Conservation (phyloP, 2,329 filamentous ascomycete species). For the Talaromyces sp. region DNA sequence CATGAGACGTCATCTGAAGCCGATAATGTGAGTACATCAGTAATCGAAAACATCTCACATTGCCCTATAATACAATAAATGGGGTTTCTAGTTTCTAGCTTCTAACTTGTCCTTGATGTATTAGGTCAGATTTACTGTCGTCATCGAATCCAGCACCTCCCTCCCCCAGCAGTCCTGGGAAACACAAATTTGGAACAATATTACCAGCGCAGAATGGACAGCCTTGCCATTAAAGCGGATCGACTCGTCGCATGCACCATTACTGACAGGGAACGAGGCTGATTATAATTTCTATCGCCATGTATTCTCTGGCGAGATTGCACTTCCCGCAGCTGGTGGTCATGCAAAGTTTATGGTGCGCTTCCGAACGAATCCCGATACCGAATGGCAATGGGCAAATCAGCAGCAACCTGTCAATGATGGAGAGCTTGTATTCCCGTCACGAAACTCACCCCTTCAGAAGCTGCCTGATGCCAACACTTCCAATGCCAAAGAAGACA, state of each 20-base stretch:
- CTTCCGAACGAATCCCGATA: slow-evolving; percentile 41
- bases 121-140: slow-evolving; percentile 64
- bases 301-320: slow-evolving; percentile 36
- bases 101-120: too few species aligned
- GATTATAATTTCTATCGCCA: slow-evolving; percentile 35
- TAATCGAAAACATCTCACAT: too few species aligned
- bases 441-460: slow-evolving; percentile 20
- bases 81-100: too few species aligned
- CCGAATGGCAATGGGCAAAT: slow-evolving; percentile 50
- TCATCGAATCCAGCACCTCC: slow-evolving; percentile 66
- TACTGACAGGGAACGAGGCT: slow-evolving; percentile 26
- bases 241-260: slow-evolving; percentile 27
- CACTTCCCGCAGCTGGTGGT: slow-evolving; percentile 30
- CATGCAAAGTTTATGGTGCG: slow-evolving; percentile 47
- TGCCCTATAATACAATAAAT: too few species aligned
- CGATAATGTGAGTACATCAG: slow-evolving; percentile 28
- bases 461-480: slow-evolving; percentile 13
- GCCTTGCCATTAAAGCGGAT: slow-evolving; percentile 58
- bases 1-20: slow-evolving; percentile 29
- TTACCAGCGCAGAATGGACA: slow-evolving; percentile 59
- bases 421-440: slow-evolving; percentile 46
- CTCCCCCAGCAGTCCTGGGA: slow-evolving; percentile 66
- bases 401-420: slow-evolving; percentile 42
- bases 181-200: slow-evolving; percentile 74
- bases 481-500: slow-evolving; percentile 16